Percentiles rank a stretch among this genome's conserved stretches.
phyloP scores from a whole-genome alignment of 1,284 basidiomycete genomes.

The Puccinia hordei region DNA sequence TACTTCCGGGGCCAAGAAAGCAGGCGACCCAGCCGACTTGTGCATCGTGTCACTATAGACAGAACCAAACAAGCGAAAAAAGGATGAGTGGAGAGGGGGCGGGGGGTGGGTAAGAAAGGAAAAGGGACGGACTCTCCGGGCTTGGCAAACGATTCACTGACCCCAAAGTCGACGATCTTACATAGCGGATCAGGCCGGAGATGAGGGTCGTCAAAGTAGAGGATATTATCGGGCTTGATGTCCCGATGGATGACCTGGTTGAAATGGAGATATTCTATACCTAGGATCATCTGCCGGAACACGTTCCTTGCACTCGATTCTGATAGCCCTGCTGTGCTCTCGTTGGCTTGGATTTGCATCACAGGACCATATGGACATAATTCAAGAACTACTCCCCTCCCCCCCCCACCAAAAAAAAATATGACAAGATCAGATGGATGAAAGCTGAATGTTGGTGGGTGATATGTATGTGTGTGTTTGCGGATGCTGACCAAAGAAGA shows the following conservation, averaged over 20 bases:
- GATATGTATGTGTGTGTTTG: background rate
- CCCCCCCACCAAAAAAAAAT: too few relatives aligned
- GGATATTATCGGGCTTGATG: slow-evolving; percentile 40
- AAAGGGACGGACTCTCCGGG: slow-evolving; percentile 4
- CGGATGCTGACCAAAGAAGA: slow-evolving; percentile 31
- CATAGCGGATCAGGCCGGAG: background rate
- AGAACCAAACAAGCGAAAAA: background rate
- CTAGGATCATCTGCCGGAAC: slow-evolving; percentile 24
- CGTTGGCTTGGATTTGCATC: background rate
- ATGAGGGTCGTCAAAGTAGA: slow-evolving; percentile 29
- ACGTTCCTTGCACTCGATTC: background rate
- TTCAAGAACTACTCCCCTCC: slow-evolving; percentile 17
- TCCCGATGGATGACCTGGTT: slow-evolving; percentile 35
- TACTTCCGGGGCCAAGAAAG: slow-evolving; percentile 35
- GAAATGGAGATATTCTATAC: slow-evolving; percentile 38
- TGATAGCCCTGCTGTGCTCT: background rate
- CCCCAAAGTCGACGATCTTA: slow-evolving; percentile 45
- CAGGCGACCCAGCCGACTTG: slow-evolving; percentile 34
- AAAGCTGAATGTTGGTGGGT: background rate
- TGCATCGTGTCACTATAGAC: slow-evolving; percentile 10
- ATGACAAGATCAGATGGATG: too few relatives aligned
- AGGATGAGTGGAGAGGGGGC: background rate
- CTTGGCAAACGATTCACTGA: background rate
- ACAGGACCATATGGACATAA: slow-evolving; percentile 32
- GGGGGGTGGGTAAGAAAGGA: background rate